A percentile compares a stretch with the other conserved stretches of the same genome.
phyloP scores from a whole-genome alignment of 2,329 filamentous ascomycete genomes.

The Colletotrichum sp. region DNA sequence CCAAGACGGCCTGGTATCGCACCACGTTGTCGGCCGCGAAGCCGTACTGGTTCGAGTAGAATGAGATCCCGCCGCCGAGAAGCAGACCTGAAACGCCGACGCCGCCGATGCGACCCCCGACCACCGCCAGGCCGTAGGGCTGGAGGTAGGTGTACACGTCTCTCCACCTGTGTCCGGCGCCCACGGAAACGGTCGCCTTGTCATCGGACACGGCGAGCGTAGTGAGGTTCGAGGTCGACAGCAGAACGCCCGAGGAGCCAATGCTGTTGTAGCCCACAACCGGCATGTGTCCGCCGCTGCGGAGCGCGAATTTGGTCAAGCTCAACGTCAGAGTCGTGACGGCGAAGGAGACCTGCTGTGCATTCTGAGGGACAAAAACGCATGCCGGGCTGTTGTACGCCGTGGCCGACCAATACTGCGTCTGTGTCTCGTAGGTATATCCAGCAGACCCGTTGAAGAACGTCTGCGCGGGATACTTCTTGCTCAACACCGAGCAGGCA shows the following conservation, averaged over 20 bases:
- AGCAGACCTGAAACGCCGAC: constrained; percentile 34
- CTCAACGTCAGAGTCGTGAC: constrained; percentile 26
- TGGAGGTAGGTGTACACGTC: constrained; percentile 32
- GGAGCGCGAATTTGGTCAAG: constrained; percentile 26
- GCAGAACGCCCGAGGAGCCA: constrained; percentile 30
- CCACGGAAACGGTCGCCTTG: constrained; percentile 31
- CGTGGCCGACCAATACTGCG: constrained; percentile 12
- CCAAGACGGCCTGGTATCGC: constrained; percentile 47
- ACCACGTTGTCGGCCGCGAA: constrained; percentile 31
- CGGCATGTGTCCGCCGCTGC: constrained; percentile 34
- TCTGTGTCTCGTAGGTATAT: constrained; percentile 6
- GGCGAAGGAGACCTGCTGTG: constrained; percentile 25
- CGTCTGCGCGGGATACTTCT: neutral
- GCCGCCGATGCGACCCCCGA: constrained; percentile 31
- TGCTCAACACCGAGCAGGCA: neutral
- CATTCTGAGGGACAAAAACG: constrained; percentile 28
- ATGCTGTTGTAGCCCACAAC: constrained; percentile 30
- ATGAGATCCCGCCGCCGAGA: constrained; percentile 37
- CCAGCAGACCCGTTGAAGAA: neutral
- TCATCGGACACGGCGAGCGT: constrained; percentile 33
- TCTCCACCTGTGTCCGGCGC: constrained; percentile 34
- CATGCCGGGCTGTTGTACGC: constrained; percentile 24
- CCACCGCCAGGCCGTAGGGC: constrained; percentile 25
- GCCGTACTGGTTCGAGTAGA: constrained; percentile 32
- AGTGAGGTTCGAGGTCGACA: constrained; percentile 41